Conservation (phyloP, 352 stramenopile species). For the Phytophthora rubi region DNA sequence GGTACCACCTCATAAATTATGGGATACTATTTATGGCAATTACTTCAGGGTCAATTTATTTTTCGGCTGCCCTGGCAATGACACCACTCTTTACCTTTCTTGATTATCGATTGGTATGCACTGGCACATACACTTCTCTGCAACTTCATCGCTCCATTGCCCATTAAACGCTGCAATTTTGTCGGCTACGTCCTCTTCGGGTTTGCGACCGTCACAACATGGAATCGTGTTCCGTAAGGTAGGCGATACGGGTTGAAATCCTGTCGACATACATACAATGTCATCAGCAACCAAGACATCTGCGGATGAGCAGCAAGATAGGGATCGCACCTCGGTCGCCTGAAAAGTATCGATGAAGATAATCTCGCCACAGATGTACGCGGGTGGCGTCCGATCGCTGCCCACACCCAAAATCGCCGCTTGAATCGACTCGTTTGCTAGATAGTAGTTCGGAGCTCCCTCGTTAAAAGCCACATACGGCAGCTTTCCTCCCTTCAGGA, state of each 20-base stretch:
- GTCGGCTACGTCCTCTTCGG: conserved; percentile 63
- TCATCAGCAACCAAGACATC: conserved; percentile 11
- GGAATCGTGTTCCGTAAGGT: conserved; percentile 75
- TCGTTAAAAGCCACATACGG: conserved; percentile 88
- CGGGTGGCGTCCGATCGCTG: conserved; percentile 64
- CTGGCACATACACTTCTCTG: conserved; percentile 4
- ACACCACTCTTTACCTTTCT: not conserved
- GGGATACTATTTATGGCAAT: no score
- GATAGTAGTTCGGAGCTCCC: conserved; percentile 78
- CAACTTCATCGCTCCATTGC: conserved; percentile 1
- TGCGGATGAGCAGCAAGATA: conserved; percentile 3
- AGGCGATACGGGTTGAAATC: conserved; percentile 87
- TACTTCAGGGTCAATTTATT: no score
- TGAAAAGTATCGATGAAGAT: conserved; percentile 89
- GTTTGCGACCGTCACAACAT: conserved; percentile 83
- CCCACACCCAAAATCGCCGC: conserved; percentile 59
- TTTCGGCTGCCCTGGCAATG: no score
- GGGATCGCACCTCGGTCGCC: conserved; percentile 66
- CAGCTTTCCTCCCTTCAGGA: conserved; percentile 74
- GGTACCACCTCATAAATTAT: no score
- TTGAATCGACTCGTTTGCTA: conserved; percentile 82
- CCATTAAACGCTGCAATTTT: conserved; percentile 22
- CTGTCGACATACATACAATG: conserved; percentile 33
- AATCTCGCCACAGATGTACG: conserved; percentile 84
- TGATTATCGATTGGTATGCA: conserved; percentile 10